phyloP scores from a whole-genome alignment of 257 asterid species.

The Fraxinus pennsylvanica region DNA sequence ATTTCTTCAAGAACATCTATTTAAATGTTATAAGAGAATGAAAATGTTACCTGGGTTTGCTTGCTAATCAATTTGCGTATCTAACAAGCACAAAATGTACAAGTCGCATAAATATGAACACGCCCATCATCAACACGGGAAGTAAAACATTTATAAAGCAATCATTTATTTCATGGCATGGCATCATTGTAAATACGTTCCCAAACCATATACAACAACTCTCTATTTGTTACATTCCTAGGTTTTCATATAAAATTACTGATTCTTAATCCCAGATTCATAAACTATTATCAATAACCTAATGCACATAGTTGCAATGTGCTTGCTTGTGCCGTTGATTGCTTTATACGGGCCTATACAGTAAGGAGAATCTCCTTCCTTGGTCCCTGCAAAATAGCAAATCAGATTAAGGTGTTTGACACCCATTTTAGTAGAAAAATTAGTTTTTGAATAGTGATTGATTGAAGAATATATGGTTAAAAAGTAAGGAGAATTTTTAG shows the following conservation, averaged over 20 bases:
- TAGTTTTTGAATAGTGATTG: no score
- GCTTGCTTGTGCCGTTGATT: conserved; percentile 29
- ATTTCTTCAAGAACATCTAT: not conserved
- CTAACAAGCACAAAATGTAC: not conserved
- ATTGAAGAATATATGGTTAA: no score
- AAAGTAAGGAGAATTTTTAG: no score
- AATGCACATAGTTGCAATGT: conserved; percentile 23
- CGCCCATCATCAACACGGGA: not conserved
- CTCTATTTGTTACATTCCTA: no score
- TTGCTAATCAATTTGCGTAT: not conserved
- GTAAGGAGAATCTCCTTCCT: conserved; percentile 71
- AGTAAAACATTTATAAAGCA: no score
- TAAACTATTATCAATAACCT: not conserved
- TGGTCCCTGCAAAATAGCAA: conserved; percentile 56
- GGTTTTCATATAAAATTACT: no score
- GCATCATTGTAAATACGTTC: no score
- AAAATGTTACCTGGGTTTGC: not conserved
- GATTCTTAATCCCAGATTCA: conserved; percentile 7
- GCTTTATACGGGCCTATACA: conserved; percentile 38
- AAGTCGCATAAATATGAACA: not conserved
- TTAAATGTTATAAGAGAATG: not conserved
- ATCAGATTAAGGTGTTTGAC: not conserved
- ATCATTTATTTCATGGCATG: no score
- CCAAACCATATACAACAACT: no score
- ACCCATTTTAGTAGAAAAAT: no score